These are phyloP conservation scores for Funneliformis caledonium DNA, from an alignment of 371 early-diverging fungal species.

Conservation along the genomic window DNA sequence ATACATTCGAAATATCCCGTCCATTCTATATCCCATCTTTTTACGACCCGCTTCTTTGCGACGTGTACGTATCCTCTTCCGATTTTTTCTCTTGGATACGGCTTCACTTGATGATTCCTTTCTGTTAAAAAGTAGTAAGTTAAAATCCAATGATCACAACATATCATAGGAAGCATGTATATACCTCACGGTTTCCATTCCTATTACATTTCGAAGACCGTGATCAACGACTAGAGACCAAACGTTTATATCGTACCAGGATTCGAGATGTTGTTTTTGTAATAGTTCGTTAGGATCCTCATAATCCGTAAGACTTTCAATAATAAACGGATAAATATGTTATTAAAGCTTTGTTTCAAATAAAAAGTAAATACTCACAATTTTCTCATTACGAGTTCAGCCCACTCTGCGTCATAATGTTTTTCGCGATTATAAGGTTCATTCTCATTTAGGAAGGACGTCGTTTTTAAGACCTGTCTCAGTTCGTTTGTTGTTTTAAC, in stretches of 20 bases:
- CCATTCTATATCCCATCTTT: conserved; percentile 8
- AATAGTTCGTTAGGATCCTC: conserved; percentile 29
- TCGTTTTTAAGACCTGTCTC: conserved; percentile 25
- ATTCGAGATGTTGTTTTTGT: conserved; percentile 30
- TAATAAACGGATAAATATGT: conserved; percentile 29
- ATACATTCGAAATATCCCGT: conserved; percentile 10
- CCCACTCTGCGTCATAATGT: conserved; percentile 28
- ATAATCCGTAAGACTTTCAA: conserved; percentile 22
- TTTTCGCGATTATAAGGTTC: conserved; percentile 10
- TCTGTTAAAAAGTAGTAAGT: conserved; percentile 21
- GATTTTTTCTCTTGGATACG: conserved; percentile 19
- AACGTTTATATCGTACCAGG: conserved; percentile 38
- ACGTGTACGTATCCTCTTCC: conserved; percentile 3
- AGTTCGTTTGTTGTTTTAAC: conserved; percentile 21
- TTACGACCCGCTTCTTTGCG: conserved; percentile 9
- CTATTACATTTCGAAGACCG: conserved; percentile 31
- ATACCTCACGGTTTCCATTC: conserved; percentile 24
- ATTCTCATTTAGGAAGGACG: conserved; percentile 15
- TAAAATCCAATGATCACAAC: conserved; percentile 14
- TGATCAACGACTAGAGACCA: conserved; percentile 36
- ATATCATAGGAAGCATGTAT: background rate
- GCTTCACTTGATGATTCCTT: conserved; percentile 13
- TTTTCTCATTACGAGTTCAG: conserved; percentile 14
- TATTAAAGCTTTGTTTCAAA: conserved; percentile 3
- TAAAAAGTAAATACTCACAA: conserved; percentile 34